Evolutionary conservation across 345 rosid species (phyloP), one percentile per base, ranked within the genome.

Genomic region (Eucalyptus pauciflora): DNA sequence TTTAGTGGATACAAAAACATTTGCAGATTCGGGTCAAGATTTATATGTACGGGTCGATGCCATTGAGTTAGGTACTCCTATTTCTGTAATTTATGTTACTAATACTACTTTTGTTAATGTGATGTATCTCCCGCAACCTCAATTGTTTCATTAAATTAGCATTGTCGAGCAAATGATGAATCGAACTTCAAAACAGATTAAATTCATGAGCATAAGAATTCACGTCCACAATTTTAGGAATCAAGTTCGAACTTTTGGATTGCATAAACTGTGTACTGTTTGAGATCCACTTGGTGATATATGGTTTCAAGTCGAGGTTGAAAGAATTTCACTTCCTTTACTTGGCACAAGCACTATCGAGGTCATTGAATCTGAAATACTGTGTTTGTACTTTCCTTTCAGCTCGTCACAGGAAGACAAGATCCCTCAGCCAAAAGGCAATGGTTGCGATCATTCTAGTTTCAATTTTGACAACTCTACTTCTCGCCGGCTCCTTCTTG

Each of bases 41-140:
- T 90, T 95, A 8, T 93, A 90, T 56, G 56, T 93, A 27, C 92
- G 95, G 0, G 95, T 93, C 2, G 95, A 93, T 67, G 94, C 95
- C 49, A 60, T 58, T 18, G 92, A 92, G 86, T 88, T 94, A 90
- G 97, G 98, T 94, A 93, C 18, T 85, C 37, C 46, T 8, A 4
- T 3, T 85, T 85, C 13, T 46, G 37, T 50, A 8, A n/a, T 0
- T n/a, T n/a, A n/a, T 50, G 54, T 48, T 13, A 25, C 33, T 25
- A 46, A 1, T 50, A 48, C 18, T n/a, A n/a, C 86, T 25, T 50
- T 48, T 16, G 11, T n/a, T 25, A 85, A 25, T 27, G 50, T 29
- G 13, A 85, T 7, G 18, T 1, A 85, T 27, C 33, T 50, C 86
- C 24, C 1, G 6, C 11, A 25, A 45, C 8, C 10, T 48, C 52